These are phyloP conservation scores for Termitomyces sp. DNA, from an alignment of 768 basidiomycete genomes.

Conservation along the genomic window DNA sequence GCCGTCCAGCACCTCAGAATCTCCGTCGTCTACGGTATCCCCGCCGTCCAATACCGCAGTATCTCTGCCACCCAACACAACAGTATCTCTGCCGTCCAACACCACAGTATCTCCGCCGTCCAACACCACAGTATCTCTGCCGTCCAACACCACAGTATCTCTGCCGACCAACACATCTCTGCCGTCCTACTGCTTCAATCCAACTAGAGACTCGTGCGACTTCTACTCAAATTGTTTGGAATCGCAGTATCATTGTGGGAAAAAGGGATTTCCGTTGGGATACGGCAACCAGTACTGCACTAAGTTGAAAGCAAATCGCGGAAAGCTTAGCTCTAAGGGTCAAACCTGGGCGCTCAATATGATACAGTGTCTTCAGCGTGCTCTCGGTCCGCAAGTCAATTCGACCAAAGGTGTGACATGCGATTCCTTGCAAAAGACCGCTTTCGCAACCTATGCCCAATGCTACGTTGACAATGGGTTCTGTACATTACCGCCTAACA, in stretches of 20 bases:
- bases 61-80: too few species aligned
- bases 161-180: too few species aligned
- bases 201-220: slow-evolving; percentile 34
- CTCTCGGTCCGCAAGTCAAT: slow-evolving; percentile 32
- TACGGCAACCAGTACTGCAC: slow-evolving; percentile 38
- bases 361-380: slow-evolving; percentile 43
- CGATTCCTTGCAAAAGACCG: slow-evolving; percentile 8
- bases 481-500: slow-evolving; percentile 30
- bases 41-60: too few species aligned
- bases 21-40: too few species aligned
- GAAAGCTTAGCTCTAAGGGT: slow-evolving; percentile 27
- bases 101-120: too few species aligned
- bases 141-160: too few species aligned
- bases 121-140: too few species aligned
- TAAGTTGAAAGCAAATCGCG: slow-evolving; percentile 28
- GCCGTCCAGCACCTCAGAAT: too few species aligned
- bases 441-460: slow-evolving; percentile 38
- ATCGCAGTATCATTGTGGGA: slow-evolving; percentile 39
- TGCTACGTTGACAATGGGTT: slow-evolving; percentile 42
- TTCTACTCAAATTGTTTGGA: slow-evolving; percentile 47
- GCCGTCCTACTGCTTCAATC: slow-evolving; percentile 21
- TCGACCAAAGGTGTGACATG: slow-evolving; percentile 24
- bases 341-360: slow-evolving; percentile 40
- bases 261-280: slow-evolving; percentile 38
- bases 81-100: too few species aligned